Percentiles rank a stretch among this genome's conserved stretches.
Conservation (phyloP, 306 rosid species). For the Cucumis melo region DNA sequence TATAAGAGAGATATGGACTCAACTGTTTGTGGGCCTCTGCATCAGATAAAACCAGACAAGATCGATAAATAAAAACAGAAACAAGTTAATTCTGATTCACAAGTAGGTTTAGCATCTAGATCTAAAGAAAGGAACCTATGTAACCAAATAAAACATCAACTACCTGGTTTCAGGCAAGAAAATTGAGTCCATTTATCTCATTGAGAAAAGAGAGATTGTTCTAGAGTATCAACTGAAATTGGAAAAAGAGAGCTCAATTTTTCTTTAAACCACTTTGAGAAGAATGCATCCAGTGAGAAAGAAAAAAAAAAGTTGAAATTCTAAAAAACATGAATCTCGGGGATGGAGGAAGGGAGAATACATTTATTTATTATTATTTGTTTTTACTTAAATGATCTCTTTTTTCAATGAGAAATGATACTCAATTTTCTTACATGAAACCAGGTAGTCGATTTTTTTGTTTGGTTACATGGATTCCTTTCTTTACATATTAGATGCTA, state of each 20-base stretch:
- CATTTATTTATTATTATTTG: not conserved
- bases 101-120: not conserved
- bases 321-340: not conserved
- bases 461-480: not conserved
- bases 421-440: not conserved
- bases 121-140: not conserved
- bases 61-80: not conserved
- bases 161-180: not conserved
- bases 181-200: not conserved
- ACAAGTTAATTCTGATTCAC: not conserved
- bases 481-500: not conserved
- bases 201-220: not conserved
- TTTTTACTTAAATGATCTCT: not conserved
- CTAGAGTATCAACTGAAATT: not conserved
- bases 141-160: not conserved
- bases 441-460: not conserved
- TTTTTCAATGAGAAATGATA: not conserved
- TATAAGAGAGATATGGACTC: constrained; percentile 79
- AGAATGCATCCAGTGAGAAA: not conserved
- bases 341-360: not conserved
- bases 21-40: constrained; percentile 70
- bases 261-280: not conserved
- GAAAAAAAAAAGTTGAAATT: not conserved
- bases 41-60: constrained; percentile 10
- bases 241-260: not conserved